Evolutionary conservation across 2,329 filamentous ascomycete genomes (phyloP).

Genomic region (Torrubiellomyces zombiae): DNA sequence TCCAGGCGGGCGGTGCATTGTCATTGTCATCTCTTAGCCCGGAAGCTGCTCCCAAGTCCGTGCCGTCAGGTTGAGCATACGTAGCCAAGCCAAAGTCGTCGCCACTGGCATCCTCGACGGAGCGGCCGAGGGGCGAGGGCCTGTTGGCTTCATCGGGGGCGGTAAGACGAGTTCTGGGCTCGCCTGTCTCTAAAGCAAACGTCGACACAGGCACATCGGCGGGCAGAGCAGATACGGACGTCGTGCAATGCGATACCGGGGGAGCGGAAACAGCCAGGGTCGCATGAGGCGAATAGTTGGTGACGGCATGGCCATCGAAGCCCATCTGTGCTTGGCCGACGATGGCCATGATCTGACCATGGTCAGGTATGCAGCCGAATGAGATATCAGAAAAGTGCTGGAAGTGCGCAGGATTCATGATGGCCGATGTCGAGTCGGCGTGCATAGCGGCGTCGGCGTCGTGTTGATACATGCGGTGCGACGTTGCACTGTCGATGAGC

Average conservation of each 20-base stretch:
- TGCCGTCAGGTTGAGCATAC: constrained; percentile 29
- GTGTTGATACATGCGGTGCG: constrained; percentile 10
- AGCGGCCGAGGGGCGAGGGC: constrained; percentile 25
- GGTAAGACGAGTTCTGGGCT: constrained; percentile 16
- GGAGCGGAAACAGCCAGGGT: constrained; percentile 5
- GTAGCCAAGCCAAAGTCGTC: constrained; percentile 42
- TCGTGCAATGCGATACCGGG: constrained; percentile 6
- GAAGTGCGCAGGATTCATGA: constrained; percentile 32
- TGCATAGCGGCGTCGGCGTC: constrained; percentile 8
- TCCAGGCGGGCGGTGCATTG: constrained; percentile 52
- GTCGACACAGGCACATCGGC: constrained; percentile 7
- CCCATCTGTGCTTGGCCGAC: constrained; percentile 17
- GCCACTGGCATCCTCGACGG: constrained; percentile 33
- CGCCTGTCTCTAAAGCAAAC: constrained; percentile 9
- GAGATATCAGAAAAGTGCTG: constrained; percentile 36
- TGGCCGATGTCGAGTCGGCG: constrained; percentile 7
- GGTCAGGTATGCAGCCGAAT: constrained; percentile 21
- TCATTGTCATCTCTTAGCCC: constrained; percentile 45
- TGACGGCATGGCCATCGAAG: constrained; percentile 14
- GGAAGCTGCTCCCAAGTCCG: constrained; percentile 33
- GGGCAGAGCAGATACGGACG: constrained; percentile 6
- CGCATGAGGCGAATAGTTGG: constrained; percentile 18
- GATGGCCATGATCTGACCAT: constrained; percentile 9
- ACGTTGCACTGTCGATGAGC: constrained; percentile 9
- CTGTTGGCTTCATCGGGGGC: constrained; percentile 29